phyloP scores from a whole-genome alignment of 2,329 filamentous ascomycete species.

The Podosphaera fusca region DNA sequence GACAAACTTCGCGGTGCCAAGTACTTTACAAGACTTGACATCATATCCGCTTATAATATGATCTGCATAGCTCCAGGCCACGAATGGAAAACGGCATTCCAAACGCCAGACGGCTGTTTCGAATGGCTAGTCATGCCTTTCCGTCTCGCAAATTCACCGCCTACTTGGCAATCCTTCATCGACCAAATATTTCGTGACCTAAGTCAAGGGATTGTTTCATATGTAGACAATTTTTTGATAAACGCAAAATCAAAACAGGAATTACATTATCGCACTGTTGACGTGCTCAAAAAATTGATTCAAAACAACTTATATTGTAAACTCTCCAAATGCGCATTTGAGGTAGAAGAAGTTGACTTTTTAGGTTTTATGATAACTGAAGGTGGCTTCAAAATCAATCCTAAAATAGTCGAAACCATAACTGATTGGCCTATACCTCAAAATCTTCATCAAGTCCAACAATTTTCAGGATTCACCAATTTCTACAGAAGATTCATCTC shows the following conservation, averaged over 20 bases:
- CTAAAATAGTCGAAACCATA: neutral
- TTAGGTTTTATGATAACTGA: neutral
- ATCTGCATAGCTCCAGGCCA: neutral
- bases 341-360: neutral
- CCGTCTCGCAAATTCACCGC: neutral
- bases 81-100: neutral
- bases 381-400: neutral
- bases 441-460: neutral
- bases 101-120: neutral
- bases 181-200: too few species aligned
- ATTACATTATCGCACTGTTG: neutral
- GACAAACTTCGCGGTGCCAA: neutral
- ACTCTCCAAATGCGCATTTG: neutral
- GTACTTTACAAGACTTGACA: neutral
- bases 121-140: neutral
- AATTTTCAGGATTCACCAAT: slow-evolving; percentile 1
- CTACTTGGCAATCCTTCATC: too few species aligned
- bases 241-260: neutral
- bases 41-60: neutral
- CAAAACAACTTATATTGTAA: slow-evolving; percentile 1
- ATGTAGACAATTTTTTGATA: neutral
- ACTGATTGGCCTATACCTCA: neutral
- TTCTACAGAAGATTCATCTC: neutral
- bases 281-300: neutral
- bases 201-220: neutral